These are phyloP conservation scores for Boeremia lycopersici DNA, from an alignment of 2,329 filamentous ascomycete species.

Conservation along the genomic window DNA sequence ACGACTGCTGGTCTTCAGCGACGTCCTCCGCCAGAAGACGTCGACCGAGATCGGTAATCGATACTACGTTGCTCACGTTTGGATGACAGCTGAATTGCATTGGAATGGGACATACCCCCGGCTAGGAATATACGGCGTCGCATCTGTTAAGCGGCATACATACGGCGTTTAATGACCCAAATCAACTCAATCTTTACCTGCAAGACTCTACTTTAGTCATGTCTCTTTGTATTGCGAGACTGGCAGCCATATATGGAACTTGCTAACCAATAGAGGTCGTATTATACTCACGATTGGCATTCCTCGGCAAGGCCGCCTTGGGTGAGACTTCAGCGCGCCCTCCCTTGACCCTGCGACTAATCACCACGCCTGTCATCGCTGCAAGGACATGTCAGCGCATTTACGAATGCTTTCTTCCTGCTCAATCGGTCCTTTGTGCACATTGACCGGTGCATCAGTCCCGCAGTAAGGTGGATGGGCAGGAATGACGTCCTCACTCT, in stretches of 20 bases:
- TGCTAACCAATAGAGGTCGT: not conserved
- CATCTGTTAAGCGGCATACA: conserved; percentile 10
- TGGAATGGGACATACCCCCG: conserved; percentile 13
- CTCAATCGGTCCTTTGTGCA: not conserved
- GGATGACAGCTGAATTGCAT: conserved; percentile 6
- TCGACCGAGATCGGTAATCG: conserved; percentile 42
- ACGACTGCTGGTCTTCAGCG: conserved; percentile 37
- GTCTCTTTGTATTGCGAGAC: conserved; percentile 9
- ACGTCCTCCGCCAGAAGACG: conserved; percentile 36
- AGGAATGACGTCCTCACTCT: not conserved
- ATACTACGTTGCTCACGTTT: not conserved
- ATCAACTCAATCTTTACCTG: not conserved
- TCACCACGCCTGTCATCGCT: not conserved
- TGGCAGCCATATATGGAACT: conserved; percentile 4
- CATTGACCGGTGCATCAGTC: not conserved
- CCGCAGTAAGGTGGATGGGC: not conserved
- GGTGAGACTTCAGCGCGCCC: not conserved
- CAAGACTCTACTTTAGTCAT: not conserved
- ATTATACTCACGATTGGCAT: conserved; percentile 8
- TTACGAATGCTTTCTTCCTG: not conserved
- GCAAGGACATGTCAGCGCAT: not conserved
- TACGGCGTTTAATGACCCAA: conserved; percentile 4
- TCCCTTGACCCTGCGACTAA: conserved; percentile 6
- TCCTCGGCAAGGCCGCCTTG: conserved; percentile 9
- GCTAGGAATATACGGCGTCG: conserved; percentile 11